These are phyloP conservation scores for Dioscorea alata DNA, from an alignment of 106 monocot genomes.

Conservation along the genomic window DNA sequence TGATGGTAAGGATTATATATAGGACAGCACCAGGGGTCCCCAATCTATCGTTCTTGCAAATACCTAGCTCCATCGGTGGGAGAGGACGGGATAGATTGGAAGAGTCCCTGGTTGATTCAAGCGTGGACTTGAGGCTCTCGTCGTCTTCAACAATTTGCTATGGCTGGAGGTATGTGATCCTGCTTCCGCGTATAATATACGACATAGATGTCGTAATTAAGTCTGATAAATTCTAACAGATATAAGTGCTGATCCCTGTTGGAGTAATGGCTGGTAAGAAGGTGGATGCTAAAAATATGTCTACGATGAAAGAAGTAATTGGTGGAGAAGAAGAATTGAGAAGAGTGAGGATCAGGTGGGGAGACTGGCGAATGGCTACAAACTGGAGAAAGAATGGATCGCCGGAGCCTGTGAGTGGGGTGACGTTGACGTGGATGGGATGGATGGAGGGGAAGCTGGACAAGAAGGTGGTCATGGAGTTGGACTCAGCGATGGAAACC, in stretches of 20 bases:
- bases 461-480: conserved; percentile 25
- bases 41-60: too few relatives aligned
- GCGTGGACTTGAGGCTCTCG: too few relatives aligned
- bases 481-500: conserved; percentile 46
- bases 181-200: too few relatives aligned
- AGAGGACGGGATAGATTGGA: too few relatives aligned
- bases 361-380: background rate
- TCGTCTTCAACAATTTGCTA: too few relatives aligned
- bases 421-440: background rate
- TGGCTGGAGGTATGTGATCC: too few relatives aligned
- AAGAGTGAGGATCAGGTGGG: conserved; percentile 21
- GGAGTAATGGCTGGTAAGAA: conserved; percentile 13
- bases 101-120: too few relatives aligned
- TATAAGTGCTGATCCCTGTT: conserved; percentile 13
- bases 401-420: background rate
- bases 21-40: too few relatives aligned
- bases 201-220: too few relatives aligned
- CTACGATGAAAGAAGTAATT: conserved; percentile 27
- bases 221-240: too few relatives aligned
- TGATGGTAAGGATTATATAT: too few relatives aligned
- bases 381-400: background rate
- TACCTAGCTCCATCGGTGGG: too few relatives aligned
- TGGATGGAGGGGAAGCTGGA: conserved; percentile 28
- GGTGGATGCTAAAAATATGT: conserved; percentile 21
- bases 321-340: conserved; percentile 9